Evolutionary conservation across 2,329 filamentous ascomycete genomes (phyloP), one percentile per base, ranked within the genome.

Genomic region (Diplodia mutila): DNA sequence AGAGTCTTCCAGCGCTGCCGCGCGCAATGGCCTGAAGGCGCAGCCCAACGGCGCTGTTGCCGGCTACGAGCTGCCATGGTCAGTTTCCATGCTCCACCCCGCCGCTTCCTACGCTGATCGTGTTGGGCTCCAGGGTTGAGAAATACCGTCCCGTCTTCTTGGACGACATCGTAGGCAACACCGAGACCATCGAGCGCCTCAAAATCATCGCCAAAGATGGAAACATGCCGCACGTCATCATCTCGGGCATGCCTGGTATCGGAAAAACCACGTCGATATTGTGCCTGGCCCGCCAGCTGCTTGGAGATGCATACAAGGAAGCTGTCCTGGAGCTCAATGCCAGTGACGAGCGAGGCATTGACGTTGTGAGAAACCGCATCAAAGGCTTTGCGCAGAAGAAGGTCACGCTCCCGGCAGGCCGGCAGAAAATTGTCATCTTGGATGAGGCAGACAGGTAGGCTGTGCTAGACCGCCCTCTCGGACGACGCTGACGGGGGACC

Each of bases 381-480:
- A 99, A 99, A 82, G 93, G 93, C 8, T 99, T 99, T 75, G 95
- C 95, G 3, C 95, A 98, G 80, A 99, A 99, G 81, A 99, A 99
- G 81, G 95, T 99, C 73, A 99, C 95, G 1, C 85, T 99, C 14
- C 93, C 95, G 0, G 83, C 89, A 0, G 95, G 95, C 9, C 88
- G 94, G 66, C 95, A 99, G 80, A 99, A 99, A 83, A 85, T 99
- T 61, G 93, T 99, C 61, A 98, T 99, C 72, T 89, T 99, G 67
- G 95, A 99, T 80, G 95, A 99, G 83, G 95, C 95, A 68, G 95
- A 99, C 85, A 94, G 90, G 81, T 83, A 73, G 78, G 39, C 71
- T 18, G 16, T 39, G 59, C 34, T 14, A 29, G 27, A 37, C 7
- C 18, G 21, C 21, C 57, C 8, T 66, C 32, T 53, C 49, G 42